Conservation (phyloP, 371 early-diverging fungal genomes). For the Mortierella sp. region DNA sequence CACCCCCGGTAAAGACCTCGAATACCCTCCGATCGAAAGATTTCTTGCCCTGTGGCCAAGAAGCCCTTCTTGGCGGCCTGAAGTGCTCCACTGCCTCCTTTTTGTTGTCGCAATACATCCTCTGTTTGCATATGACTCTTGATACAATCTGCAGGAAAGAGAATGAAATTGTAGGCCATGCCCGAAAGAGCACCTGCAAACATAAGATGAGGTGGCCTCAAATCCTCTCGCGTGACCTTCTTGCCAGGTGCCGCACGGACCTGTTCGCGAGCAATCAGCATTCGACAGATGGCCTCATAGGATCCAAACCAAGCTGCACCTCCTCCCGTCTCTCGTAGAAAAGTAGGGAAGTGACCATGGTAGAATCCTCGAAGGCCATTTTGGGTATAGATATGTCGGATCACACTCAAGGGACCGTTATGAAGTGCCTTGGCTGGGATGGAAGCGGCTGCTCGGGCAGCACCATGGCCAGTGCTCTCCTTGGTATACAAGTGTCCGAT, state of each 20-base stretch:
- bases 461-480: constrained; percentile 5
- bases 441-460: constrained; percentile 5
- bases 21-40: constrained; percentile 85
- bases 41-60: constrained; percentile 67
- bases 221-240: constrained; percentile 63
- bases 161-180: constrained; percentile 87
- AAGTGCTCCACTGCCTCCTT: constrained; percentile 10
- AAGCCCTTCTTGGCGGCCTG: constrained; percentile 50
- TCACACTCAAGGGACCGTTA: constrained; percentile 81
- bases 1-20: constrained; percentile 93
- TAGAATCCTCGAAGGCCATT: constrained; percentile 88
- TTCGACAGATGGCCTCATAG: constrained; percentile 83
- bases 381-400: constrained; percentile 69
- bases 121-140: constrained; percentile 95
- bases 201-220: constrained; percentile 78
- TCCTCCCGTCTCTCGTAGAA: constrained; percentile 92
- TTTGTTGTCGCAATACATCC: constrained; percentile 60
- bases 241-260: constrained; percentile 24
- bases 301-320: constrained; percentile 97
- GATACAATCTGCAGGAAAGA: constrained; percentile 96
- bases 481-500: constrained; percentile 57
- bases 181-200: constrained; percentile 93
- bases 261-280: constrained; percentile 64
- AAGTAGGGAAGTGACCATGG: constrained; percentile 89
- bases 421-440: constrained; percentile 42